Base-by-base conservation (phyloP, 148 eudicot species). In the Silene latifolia region DNA sequence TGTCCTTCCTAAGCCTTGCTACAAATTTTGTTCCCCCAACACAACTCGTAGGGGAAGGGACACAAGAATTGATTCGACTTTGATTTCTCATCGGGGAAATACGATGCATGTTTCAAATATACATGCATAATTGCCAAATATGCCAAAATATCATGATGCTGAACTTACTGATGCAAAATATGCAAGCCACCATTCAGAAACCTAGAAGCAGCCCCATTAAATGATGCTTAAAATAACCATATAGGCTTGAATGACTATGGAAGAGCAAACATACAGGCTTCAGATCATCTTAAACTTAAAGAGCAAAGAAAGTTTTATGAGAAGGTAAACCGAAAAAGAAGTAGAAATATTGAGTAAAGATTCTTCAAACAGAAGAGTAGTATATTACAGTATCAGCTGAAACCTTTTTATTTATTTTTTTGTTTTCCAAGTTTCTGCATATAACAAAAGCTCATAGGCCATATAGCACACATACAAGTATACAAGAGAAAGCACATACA, bases 401-500 rank as follows among this genome's bases (percentile, higher is more conserved):
- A 59, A 60, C 42, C 29, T 7, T 57, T 44, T 20, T 32, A 27
- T 27, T 57, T 35, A 6, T 39, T 39, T 39, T 24, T 8, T 56
- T 27, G 25, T 3, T 60, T 23, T 15, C 59, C 63, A 19, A 8
- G 19, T 72, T 47, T 15, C 47, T 39, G n/a, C 32, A 79, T 42
- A 63, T 13, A 44, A 2, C 57, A 66, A 53, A 69, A 74, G 58
- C 63, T 51, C 24, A 15, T 47, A 74, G 58, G 56, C 39, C n/a
- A 69, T 11, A 73, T 10, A 73, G 7, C 46, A 64, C 39, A 63
- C 79, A 27, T 32, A 53, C 21, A 70, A 17, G 20, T 8, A 71
- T 4, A 75, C 3, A 75, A 27, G 51, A 75, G 46, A 59, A 48
- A 46, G 27, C 8, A 76, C 59, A 70, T 29, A 29, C 46, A 70